Evolutionary conservation across 345 rosid species (phyloP), one percentile per base, ranked within the genome.

Genomic region (Camelina neglecta): DNA sequence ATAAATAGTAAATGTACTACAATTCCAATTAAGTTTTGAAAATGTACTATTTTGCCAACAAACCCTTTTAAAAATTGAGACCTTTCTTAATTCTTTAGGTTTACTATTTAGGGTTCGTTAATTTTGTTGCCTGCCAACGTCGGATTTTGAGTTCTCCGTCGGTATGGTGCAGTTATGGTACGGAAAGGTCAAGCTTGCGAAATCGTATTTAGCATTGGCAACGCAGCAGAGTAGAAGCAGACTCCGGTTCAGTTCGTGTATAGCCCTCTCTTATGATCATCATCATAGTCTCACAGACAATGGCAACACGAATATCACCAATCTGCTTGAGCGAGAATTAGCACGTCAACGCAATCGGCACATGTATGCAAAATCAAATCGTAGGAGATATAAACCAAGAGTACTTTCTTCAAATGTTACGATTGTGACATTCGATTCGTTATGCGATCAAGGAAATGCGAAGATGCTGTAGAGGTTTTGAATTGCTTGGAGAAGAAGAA

Each of bases 391-490:
- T 3, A 21, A 58, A 6, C 5, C 33, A 13, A 29, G 38, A 33
- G 3, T 36, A 6, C 24, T 29, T 47, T 45, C 54, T 45, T 33
- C 57, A 35, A 42, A 50, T 49, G 12, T 35, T 11, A 18, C 56
- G 16, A 1, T 20, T 35, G 18, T 20, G 12, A 33, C 11, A 7
- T 50, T 50, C 20, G 13, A 66, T 66, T 51, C 16, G 20, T 65
- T 65, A 11, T 49, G 58, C 8, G 33, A 6, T 11, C 33, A 35
- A 20, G 48, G 71, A 1, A 51, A 67, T 2, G 15, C 8, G 8
- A 51, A 51, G 60, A 67, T 20, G 59, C 59, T 50, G 7, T 21
- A 8, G 48, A 36, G 15, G 35, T 36, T 35, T 51, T 67, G 38
- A 12, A 51, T 50, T 51, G 8, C 60, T 67, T 51, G 60, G 8